Percentiles rank a stretch among this genome's conserved stretches.
Evolutionary conservation across 495 filamentous ascomycete genomes (phyloP).

Genomic region (Peziza echinospora): DNA sequence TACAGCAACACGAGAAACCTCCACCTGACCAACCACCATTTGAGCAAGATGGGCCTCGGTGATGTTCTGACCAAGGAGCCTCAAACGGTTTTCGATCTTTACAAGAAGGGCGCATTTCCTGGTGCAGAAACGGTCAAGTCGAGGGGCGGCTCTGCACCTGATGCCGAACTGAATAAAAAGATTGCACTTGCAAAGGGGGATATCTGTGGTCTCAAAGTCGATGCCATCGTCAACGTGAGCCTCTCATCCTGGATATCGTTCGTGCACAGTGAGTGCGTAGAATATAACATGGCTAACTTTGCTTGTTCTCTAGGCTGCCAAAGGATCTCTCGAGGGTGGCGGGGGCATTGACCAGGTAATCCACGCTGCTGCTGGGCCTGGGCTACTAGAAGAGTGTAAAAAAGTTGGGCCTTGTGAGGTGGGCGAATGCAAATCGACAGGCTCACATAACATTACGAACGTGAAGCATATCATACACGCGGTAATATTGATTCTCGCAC

Average conservation of each 20-base stretch:
- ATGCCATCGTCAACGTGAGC: neutral
- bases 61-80: too few species aligned
- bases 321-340: conserved; percentile 54
- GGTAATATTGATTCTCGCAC: conserved; percentile 40
- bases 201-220: neutral
- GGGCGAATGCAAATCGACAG: conserved; percentile 66
- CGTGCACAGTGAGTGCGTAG: too few species aligned
- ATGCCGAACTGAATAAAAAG: too few species aligned
- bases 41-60: too few species aligned
- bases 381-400: conserved; percentile 39
- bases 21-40: too few species aligned
- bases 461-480: conserved; percentile 58
- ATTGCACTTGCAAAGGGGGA: neutral
- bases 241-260: too few species aligned
- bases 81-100: too few species aligned
- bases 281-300: too few species aligned
- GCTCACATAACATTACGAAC: conserved; percentile 52
- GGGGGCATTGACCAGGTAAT: conserved; percentile 81
- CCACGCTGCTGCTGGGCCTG: conserved; percentile 55
- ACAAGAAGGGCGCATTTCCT: too few species aligned
- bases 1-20: too few species aligned
- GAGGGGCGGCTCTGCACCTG: too few species aligned
- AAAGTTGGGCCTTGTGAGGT: conserved; percentile 48
- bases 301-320: conserved; percentile 95
- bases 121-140: too few species aligned